phyloP scores from a whole-genome alignment of 306 rosid species.

The Sechiopsis laciniata region DNA sequence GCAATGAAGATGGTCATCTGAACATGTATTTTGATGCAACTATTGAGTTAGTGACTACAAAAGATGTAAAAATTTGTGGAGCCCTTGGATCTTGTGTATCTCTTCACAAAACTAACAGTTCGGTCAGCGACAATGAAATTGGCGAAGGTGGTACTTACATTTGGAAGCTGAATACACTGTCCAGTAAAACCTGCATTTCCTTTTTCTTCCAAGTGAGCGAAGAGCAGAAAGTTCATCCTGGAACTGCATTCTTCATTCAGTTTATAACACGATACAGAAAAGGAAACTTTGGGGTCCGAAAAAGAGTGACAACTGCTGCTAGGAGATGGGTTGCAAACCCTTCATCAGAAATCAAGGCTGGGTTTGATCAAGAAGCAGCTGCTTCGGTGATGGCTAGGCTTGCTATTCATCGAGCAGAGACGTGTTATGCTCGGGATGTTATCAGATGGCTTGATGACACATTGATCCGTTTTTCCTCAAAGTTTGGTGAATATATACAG shows the following conservation, averaged over 20 bases:
- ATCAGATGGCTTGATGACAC: slow-evolving; percentile 84
- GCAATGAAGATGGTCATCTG: slow-evolving; percentile 52
- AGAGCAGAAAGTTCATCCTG: slow-evolving; percentile 55
- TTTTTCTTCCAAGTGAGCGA: slow-evolving; percentile 76
- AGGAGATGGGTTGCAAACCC: slow-evolving; percentile 78
- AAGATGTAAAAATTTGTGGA: slow-evolving; percentile 77
- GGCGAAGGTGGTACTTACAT: slow-evolving; percentile 74
- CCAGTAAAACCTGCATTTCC: slow-evolving; percentile 69
- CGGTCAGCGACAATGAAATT: slow-evolving; percentile 50
- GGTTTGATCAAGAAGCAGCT: slow-evolving; percentile 92
- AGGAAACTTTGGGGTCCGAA: slow-evolving; percentile 56
- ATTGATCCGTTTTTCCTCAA: slow-evolving; percentile 56
- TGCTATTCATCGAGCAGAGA: slow-evolving; percentile 73
- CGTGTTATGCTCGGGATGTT: slow-evolving; percentile 69
- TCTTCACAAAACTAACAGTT: slow-evolving; percentile 43
- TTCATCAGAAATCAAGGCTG: slow-evolving; percentile 67
- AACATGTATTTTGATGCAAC: slow-evolving; percentile 75
- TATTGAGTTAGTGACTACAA: slow-evolving; percentile 69
- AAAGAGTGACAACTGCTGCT: slow-evolving; percentile 88
- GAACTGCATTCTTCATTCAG: slow-evolving; percentile 74
- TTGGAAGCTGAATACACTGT: slow-evolving; percentile 69
- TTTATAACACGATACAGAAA: slow-evolving; percentile 64
- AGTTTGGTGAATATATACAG: slow-evolving; percentile 77
- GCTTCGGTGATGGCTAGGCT: slow-evolving; percentile 84
- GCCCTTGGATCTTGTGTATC: slow-evolving; percentile 92